Percentiles rank a stretch among this genome's conserved stretches.
phyloP scores from a whole-genome alignment of 108 stramenopile species.

The Nannochloropsis salina region DNA sequence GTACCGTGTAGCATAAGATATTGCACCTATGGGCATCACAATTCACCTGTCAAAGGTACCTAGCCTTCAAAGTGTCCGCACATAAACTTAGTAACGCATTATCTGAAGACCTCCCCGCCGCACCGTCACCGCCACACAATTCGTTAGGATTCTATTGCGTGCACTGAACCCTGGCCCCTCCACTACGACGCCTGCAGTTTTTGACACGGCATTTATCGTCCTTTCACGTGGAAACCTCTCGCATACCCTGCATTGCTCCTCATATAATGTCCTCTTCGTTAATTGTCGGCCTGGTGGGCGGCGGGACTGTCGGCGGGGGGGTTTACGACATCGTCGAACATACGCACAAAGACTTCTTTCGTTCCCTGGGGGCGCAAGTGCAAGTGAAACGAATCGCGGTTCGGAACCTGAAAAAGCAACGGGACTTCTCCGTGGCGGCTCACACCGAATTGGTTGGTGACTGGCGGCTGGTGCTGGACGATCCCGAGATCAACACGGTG shows the following conservation, averaged over 20 bases:
- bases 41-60: too few species aligned
- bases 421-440: slow-evolving; percentile 67
- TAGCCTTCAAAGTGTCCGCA: too few species aligned
- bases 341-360: slow-evolving; percentile 61
- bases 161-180: slow-evolving; percentile 9
- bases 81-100: too few species aligned
- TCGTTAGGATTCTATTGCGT: too few species aligned
- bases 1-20: too few species aligned
- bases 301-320: slow-evolving; percentile 90
- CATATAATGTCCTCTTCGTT: slow-evolving; percentile 26
- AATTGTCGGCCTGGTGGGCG: slow-evolving; percentile 77
- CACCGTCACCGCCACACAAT: too few species aligned
- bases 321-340: slow-evolving; percentile 79
- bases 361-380: slow-evolving; percentile 63
- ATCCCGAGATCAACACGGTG: slow-evolving; percentile 74
- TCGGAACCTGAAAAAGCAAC: slow-evolving; percentile 61
- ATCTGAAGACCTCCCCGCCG: too few species aligned
- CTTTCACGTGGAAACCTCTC: neutral
- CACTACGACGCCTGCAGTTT: neutral
- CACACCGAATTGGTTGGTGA: slow-evolving; percentile 66
- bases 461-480: slow-evolving; percentile 72
- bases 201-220: neutral
- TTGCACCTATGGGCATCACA: too few species aligned
- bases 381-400: slow-evolving; percentile 78
- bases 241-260: neutral